These are phyloP conservation scores for Lobosporangium transversale DNA, from an alignment of 192 early-diverging fungal species.

Conservation along the genomic window DNA sequence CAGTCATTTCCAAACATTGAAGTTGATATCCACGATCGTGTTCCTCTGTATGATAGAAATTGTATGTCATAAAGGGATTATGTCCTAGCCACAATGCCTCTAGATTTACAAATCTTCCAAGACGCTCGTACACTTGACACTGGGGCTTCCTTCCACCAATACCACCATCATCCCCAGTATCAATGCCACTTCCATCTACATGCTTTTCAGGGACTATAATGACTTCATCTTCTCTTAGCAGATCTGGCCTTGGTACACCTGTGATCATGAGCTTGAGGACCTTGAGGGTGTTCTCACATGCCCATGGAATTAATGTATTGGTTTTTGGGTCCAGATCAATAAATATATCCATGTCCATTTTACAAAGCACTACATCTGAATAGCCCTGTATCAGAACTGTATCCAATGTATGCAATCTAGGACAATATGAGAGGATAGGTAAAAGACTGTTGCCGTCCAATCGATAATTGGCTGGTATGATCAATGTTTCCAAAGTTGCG, in stretches of 20 bases:
- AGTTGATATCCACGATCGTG: too few species aligned
- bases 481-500: too few species aligned
- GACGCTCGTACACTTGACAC: neutral
- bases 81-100: conserved; percentile 1
- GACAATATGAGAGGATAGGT: too few species aligned
- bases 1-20: conserved; percentile 1
- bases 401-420: neutral
- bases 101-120: neutral
- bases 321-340: neutral
- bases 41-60: neutral
- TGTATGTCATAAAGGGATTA: too few species aligned
- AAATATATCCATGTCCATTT: neutral
- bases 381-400: neutral
- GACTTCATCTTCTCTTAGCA: neutral
- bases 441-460: too few species aligned
- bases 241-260: neutral
- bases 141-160: neutral
- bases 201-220: too few species aligned
- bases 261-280: conserved; percentile 1
- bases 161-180: neutral
- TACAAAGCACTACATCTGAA: neutral
- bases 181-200: too few species aligned
- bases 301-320: neutral
- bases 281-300: conserved; percentile 2
- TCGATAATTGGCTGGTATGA: too few species aligned